Evolutionary conservation across 176 grass and related monocot genomes (phyloP).

Genomic region (Raddia guianensis): DNA sequence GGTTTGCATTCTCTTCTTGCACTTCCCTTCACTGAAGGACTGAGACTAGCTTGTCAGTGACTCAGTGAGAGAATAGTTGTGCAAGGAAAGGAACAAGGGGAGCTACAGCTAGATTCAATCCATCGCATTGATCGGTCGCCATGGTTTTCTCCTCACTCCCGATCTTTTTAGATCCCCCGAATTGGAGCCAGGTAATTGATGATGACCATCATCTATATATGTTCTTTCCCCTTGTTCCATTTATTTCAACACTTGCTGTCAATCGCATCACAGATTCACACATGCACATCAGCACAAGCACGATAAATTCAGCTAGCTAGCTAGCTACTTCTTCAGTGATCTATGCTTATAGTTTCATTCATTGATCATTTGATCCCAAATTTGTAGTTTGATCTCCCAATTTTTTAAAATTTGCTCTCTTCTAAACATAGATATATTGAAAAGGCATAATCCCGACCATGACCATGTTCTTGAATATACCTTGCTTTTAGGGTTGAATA

Average conservation of each 20-base stretch:
- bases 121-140: slow-evolving; percentile 22
- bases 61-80: background rate
- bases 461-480: slow-evolving; percentile 81
- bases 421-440: background rate
- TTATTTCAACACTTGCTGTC: background rate
- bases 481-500: slow-evolving; percentile 28
- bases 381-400: background rate
- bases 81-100: slow-evolving; percentile 7
- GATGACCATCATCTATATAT: background rate
- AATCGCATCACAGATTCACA: too few relatives aligned
- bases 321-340: background rate
- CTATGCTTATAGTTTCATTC: background rate
- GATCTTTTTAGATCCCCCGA: slow-evolving; percentile 83
- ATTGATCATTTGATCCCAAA: slow-evolving; percentile 23
- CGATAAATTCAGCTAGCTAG: background rate
- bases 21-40: slow-evolving; percentile 6
- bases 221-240: background rate
- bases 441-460: slow-evolving; percentile 12
- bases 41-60: slow-evolving; percentile 5
- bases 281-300: slow-evolving; percentile 22
- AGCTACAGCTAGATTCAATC: background rate
- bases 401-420: background rate
- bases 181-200: slow-evolving; percentile 83
- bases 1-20: slow-evolving; percentile 31
- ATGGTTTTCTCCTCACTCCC: slow-evolving; percentile 98